These are phyloP conservation scores for Erigeron philadelphicus DNA, from an alignment of 140 eudicot genomes.

Conservation along the genomic window DNA sequence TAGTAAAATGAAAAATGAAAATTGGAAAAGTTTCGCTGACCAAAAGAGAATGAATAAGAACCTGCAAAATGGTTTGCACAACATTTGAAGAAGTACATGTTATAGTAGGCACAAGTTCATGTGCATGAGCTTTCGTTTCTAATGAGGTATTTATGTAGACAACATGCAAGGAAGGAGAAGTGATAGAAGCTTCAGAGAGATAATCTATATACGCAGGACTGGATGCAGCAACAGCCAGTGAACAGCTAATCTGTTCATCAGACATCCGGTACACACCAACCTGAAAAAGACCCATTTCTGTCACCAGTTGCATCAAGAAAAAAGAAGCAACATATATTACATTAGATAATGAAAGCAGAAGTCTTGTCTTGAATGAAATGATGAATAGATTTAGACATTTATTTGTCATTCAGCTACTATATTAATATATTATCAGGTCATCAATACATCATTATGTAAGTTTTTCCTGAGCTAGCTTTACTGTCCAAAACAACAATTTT, in stretches of 20 bases:
- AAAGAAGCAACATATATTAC: too few species aligned
- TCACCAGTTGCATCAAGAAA: background rate
- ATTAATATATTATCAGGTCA: background rate
- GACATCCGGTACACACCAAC: slow-evolving; percentile 99
- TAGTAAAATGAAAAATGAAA: slow-evolving; percentile 14
- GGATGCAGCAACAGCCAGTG: slow-evolving; percentile 95
- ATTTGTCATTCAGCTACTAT: too few species aligned
- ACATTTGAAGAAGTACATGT: slow-evolving; percentile 99
- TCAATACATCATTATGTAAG: background rate
- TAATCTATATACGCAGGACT: slow-evolving; percentile 80
- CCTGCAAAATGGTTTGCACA: slow-evolving; percentile 99
- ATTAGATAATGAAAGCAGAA: too few species aligned
- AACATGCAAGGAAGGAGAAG: slow-evolving; percentile 88
- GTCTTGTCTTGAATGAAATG: too few species aligned
- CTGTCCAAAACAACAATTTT: background rate
- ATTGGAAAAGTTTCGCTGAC: background rate
- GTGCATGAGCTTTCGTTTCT: slow-evolving; percentile 91
- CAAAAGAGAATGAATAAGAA: slow-evolving; percentile 23
- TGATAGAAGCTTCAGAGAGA: slow-evolving; percentile 62
- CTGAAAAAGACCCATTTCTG: slow-evolving; percentile 33
- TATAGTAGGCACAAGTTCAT: slow-evolving; percentile 89
- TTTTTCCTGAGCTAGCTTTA: background rate
- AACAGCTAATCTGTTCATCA: slow-evolving; percentile 80
- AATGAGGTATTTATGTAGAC: slow-evolving; percentile 86
- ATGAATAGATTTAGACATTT: too few species aligned